Evolutionary conservation across 108 stramenopile genomes (phyloP), one percentile per base, ranked within the genome.

Genomic region (Pseudonitzschia pungens): DNA sequence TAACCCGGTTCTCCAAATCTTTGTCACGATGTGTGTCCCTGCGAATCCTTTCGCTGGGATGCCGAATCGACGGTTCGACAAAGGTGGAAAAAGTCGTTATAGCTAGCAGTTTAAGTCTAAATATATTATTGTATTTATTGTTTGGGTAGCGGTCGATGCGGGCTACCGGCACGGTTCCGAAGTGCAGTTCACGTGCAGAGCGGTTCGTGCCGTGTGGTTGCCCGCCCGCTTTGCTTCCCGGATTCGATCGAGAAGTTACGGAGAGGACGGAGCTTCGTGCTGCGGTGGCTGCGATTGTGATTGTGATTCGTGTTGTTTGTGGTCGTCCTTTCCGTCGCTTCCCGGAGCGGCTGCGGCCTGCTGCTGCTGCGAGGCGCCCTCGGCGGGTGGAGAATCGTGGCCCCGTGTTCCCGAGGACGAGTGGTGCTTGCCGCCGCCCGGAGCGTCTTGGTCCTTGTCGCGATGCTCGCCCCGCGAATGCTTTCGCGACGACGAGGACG

Each of bases 401-500:
- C 14, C 7, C 1, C 1, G 14, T 48, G 45, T 36, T 2, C 2
- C 6, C 36, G 36, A 36, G 6, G 45, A 48, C 45, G 45, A 48
- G 9, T 48, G 45, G 45, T 48, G 45, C 7, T 48, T 48, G 45
- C 14, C 6, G 36, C 36, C 6, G 36, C 36, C 6, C 6, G 36
- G 4, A 6, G 36, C 45, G 16, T 48, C 16, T 18, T 14, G 45
- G 45, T 48, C 45, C 45, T 48, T 55, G 22, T 55, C 54, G 4
- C 54, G 24, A 20, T 26, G 54, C 21, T 55, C 54, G 4, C 26
- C 22, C 16, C 22, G 24, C 24, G 21, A 26, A 20, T 55, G 54
- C 54, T 48, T 21, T 50, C 66, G 42, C 45, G 60, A 62, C 32
- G 60, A 42, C 16, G 45, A 48, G 27, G 60, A 62, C 32, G 60